phyloP scores from a whole-genome alignment of 306 rosid species.

The Cyclanthera cordifolia region DNA sequence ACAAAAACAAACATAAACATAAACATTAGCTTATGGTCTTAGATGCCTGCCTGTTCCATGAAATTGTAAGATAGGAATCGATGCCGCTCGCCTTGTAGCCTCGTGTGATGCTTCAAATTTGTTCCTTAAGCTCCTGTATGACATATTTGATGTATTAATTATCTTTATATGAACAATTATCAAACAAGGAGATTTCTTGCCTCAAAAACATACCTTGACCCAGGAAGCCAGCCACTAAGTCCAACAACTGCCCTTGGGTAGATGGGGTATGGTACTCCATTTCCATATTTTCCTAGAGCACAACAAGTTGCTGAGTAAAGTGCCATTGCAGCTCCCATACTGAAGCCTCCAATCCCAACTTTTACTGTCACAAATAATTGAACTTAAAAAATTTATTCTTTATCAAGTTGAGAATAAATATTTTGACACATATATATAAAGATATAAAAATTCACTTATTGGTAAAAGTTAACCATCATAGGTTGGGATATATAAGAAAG shows the following conservation, averaged over 20 bases:
- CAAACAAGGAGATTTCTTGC: background rate
- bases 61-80: conserved; percentile 64
- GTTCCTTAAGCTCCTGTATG: conserved; percentile 65
- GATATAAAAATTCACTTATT: too few relatives aligned
- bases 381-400: background rate
- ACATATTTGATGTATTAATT: conserved; percentile 5
- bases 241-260: conserved; percentile 74
- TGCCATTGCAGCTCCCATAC: conserved; percentile 99
- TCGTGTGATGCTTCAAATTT: conserved; percentile 75
- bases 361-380: conserved; percentile 52
- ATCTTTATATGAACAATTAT: background rate
- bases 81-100: conserved; percentile 75
- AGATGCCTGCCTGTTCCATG: conserved; percentile 66
- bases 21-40: background rate
- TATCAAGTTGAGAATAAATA: background rate
- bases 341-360: conserved; percentile 95
- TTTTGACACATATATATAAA: background rate
- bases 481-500: too few relatives aligned
- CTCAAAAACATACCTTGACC: conserved; percentile 50
- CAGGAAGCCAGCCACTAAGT: conserved; percentile 99
- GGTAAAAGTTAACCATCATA: too few relatives aligned
- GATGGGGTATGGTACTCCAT: conserved; percentile 67
- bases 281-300: conserved; percentile 80
- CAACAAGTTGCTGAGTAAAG: conserved; percentile 91
- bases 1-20: background rate